Evolutionary conservation across 129 eudicot species (phyloP), one percentile per base, ranked within the genome.

Genomic region (Pulicaria dysenterica): DNA sequence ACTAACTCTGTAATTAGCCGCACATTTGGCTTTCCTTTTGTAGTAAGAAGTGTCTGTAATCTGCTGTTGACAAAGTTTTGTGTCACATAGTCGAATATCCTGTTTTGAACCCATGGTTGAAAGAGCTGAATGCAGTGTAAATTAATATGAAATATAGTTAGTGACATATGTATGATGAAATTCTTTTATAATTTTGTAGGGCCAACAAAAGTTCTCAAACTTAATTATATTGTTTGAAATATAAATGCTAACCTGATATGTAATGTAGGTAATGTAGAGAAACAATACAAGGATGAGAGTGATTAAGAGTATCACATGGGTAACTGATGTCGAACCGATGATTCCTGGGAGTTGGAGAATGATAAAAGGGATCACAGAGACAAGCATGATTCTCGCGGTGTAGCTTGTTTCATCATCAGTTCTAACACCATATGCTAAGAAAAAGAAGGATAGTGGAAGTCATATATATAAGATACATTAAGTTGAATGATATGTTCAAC

Each of bases 91-190:
- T 70, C 87, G 17, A 83, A 73, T 63, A 51, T 73, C 49, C 96
- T 72, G 53, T 73, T 79, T 73, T 86, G 89, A 50, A 84, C 64
- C 96, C 89, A 86, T 49, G 96, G 96, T 68, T 84, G 83, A 74
- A 89, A 89, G 38, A 82, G 64, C 92, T 89, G 72, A 78, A 70
- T 16, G 44, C 55, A 19, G 70, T 16, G 44, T 60, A 19, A 42
- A 48, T 2, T 0, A 4, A 24, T 4, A 24, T 10, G 0, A n/a
- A 8, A n/a, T 51, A 37, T 51, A n/a, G 19, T 74, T 3, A 13
- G 10, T 53, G 44, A 67, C 6, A 15, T 49, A 8, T 34, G 47
- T 15, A 14, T 6, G 11, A 5, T 43, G 7, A 5, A 11, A 41
- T 5, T 8, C 19, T 15, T 44, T 1, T 45, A 65, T 45, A 3